Base-by-base conservation (phyloP, 78 protist genomes). In the Tieghemostelium lacteum region DNA sequence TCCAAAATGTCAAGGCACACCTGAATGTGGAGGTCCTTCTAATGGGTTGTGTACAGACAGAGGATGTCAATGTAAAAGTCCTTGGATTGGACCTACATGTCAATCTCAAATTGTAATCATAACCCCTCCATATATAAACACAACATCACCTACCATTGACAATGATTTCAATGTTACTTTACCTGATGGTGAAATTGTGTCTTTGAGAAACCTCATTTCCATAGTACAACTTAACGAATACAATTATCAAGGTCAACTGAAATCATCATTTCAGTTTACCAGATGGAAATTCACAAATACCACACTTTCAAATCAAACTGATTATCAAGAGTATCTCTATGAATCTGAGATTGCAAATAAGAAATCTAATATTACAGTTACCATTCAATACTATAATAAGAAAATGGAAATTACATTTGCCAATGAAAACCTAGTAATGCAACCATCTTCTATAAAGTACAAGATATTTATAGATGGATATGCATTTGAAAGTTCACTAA, bases 381-480 rank as follows among this genome's bases (percentile, higher is more conserved):
- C 55, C 2, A 67, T 24, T 40, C 34, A 37, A 66, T 66, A 39
- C 45, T 67, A 24, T 45, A 33, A 66, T 39, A n/a, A 66, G n/a
- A 19, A 66, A 45, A 39, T 20, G 14, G n/a, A n/a, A n/a, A 40
- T 66, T 40, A 2, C 2, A 40, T 66, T 66, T 39, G 73, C 73
- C 1, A 24, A 39, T 40, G 45, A 66, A 39, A 22, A 39, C 3
- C 39, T 66, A 39, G 26, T 17, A 24, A 66, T 66, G 54, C 20
- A 66, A 24, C 73, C 73, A 26, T 39, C 29, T 1, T 19, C 73
- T 39, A 39, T 66, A 4, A 78, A 78, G 55, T 78, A 78, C 28
- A 50, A 66, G 6, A 65, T 78, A 33, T 19, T 31, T 12, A 10
- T 78, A 5, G 5, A 66, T 5, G 57, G 42, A 6, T 78, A 78